These are phyloP conservation scores for Teratosphaeria zuluensis DNA, from an alignment of 2,329 filamentous ascomycete genomes.

Conservation along the genomic window DNA sequence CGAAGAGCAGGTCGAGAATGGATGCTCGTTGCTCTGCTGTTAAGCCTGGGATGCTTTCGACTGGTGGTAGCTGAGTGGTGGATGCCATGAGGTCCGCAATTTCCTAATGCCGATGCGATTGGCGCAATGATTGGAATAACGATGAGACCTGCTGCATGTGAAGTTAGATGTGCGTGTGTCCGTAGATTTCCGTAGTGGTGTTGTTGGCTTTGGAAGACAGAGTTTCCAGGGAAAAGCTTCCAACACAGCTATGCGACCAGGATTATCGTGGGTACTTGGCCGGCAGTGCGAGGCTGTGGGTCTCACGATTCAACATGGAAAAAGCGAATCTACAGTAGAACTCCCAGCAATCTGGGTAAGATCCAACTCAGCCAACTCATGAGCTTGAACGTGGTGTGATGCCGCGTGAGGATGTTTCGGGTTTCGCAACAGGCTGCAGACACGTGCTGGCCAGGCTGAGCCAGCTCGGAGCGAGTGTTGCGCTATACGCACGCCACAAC, in stretches of 20 bases:
- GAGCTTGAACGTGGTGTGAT: too few relatives aligned
- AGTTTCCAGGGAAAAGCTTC: background rate
- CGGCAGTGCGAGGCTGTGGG: too few relatives aligned
- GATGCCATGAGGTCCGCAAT: background rate
- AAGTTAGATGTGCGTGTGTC: background rate
- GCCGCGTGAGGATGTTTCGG: too few relatives aligned
- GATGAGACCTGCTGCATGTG: background rate
- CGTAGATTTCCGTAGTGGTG: background rate
- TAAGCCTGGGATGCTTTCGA: conserved; percentile 32
- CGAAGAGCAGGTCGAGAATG: conserved; percentile 72
- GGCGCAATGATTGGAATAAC: too few relatives aligned
- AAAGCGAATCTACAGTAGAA: too few relatives aligned
- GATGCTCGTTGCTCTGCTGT: conserved; percentile 45
- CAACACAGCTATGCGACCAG: background rate
- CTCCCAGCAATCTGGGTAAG: too few relatives aligned
- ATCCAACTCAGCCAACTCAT: too few relatives aligned
- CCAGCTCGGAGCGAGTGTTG: too few relatives aligned
- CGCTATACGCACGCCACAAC: background rate
- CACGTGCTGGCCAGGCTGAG: background rate
- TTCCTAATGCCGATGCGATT: too few relatives aligned
- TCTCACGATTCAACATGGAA: too few relatives aligned
- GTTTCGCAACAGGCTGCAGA: too few relatives aligned
- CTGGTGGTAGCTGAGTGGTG: background rate
- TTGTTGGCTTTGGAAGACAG: background rate
- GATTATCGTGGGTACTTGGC: background rate